These are phyloP conservation scores for Oldenlandia corymbosa DNA, from an alignment of 257 asterid species.

Conservation along the genomic window DNA sequence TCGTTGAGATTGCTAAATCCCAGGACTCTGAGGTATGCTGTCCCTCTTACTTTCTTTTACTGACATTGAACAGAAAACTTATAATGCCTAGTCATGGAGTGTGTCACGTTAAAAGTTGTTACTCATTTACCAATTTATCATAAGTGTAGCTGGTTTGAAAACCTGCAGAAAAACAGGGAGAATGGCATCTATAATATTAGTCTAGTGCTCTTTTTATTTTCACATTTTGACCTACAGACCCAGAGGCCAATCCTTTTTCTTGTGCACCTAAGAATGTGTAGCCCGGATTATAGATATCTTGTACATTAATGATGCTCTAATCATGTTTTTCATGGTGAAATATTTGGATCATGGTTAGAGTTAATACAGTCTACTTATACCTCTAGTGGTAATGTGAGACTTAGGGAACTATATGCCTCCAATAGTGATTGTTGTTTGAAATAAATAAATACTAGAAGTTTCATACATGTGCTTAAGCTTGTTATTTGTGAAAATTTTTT, in stretches of 20 bases:
- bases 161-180: neutral
- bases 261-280: neutral
- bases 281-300: neutral
- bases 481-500: neutral
- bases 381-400: neutral
- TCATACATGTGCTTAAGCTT: neutral
- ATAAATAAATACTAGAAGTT: neutral
- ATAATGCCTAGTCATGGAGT: too few relatives aligned
- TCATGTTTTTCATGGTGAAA: neutral
- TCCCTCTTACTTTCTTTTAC: neutral
- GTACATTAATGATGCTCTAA: neutral
- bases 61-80: too few relatives aligned
- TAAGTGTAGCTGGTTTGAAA: neutral
- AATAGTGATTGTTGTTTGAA: neutral
- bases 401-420: neutral
- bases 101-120: neutral
- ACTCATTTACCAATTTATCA: neutral
- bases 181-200: neutral
- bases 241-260: too few relatives aligned
- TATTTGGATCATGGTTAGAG: neutral
- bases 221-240: too few relatives aligned
- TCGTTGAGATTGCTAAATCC: constrained; percentile 95
- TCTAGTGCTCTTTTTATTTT: neutral
- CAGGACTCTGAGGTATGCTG: constrained; percentile 90
- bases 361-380: neutral